These are phyloP conservation scores for Venturia asperata DNA, from an alignment of 2,329 filamentous ascomycete species.

Conservation along the genomic window DNA sequence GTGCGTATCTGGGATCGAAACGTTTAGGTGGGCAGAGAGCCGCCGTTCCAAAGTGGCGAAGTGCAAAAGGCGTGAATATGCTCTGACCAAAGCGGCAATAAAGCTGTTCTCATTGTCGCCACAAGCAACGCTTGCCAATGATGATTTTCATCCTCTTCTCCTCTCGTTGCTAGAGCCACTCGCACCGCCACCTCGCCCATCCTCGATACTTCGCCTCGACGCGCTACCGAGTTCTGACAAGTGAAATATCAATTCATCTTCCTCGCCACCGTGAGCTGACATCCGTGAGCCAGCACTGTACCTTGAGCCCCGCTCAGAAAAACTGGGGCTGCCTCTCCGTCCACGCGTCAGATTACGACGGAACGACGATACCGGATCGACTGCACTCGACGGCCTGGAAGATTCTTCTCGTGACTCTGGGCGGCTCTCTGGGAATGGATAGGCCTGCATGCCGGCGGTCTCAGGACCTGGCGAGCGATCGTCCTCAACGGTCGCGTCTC, in stretches of 20 bases:
- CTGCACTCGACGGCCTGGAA: slow-evolving; percentile 11
- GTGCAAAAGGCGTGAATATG: neutral
- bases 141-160: slow-evolving; percentile 24
- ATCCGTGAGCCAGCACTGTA: slow-evolving; percentile 8
- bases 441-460: neutral
- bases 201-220: slow-evolving; percentile 17
- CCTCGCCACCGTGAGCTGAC: slow-evolving; percentile 5
- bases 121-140: neutral
- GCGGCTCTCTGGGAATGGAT: slow-evolving; percentile 17
- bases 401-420: slow-evolving; percentile 13
- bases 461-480: slow-evolving; percentile 14
- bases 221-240: slow-evolving; percentile 13
- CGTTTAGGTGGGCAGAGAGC: neutral
- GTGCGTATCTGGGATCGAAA: neutral
- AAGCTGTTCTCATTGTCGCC: neutral
- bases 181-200: slow-evolving; percentile 11
- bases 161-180: slow-evolving; percentile 29
- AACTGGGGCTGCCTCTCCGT: slow-evolving; percentile 13
- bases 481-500: neutral
- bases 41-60: neutral
- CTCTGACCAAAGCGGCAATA: neutral
- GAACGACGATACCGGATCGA: slow-evolving; percentile 1
- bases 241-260: slow-evolving; percentile 19
- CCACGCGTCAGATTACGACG: neutral
- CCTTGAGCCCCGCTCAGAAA: slow-evolving; percentile 12